A percentile compares a stretch with the other conserved stretches of the same genome.
These are phyloP conservation scores for Xylariales sp. DNA, from an alignment of 2,329 filamentous ascomycete genomes.

Conservation along the genomic window DNA sequence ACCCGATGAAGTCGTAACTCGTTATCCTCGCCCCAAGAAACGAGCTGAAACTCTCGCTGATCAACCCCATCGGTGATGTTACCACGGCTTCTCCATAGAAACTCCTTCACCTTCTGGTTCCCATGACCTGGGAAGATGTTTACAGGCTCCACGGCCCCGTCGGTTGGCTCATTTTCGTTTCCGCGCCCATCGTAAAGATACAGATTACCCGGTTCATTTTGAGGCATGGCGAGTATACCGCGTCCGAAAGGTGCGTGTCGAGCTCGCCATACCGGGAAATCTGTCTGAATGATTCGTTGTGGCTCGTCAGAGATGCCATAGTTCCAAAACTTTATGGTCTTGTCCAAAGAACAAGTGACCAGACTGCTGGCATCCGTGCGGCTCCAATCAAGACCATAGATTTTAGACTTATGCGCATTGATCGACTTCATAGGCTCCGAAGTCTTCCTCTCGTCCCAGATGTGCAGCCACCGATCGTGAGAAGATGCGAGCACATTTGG, in stretches of 20 bases:
- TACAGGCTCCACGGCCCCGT: conserved; percentile 44
- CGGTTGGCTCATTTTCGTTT: conserved; percentile 37
- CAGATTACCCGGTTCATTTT: conserved; percentile 78
- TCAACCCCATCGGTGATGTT: conserved; percentile 65
- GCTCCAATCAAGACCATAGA: conserved; percentile 95
- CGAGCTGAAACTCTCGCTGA: conserved; percentile 83
- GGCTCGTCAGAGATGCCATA: conserved; percentile 61
- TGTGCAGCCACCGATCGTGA: conserved; percentile 80
- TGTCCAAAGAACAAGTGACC: conserved; percentile 85
- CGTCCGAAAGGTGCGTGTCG: conserved; percentile 86
- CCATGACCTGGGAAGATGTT: conserved; percentile 58
- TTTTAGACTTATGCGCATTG: conserved; percentile 84
- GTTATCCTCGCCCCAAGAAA: conserved; percentile 88
- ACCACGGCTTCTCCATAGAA: conserved; percentile 81
- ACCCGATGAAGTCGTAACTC: conserved; percentile 75
- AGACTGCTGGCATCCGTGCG: conserved; percentile 67
- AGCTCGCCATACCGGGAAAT: conserved; percentile 87
- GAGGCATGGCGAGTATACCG: conserved; percentile 85
- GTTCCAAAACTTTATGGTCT: conserved; percentile 92
- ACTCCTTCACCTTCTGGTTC: conserved; percentile 76
- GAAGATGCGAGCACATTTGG: conserved; percentile 85
- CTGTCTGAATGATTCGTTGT: conserved; percentile 73
- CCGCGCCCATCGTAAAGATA: conserved; percentile 74
- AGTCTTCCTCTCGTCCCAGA: conserved; percentile 85
- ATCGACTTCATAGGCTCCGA: conserved; percentile 78